A percentile compares a stretch with the other conserved stretches of the same genome.
These are phyloP conservation scores for Candida succiphila DNA, from an alignment of 805 yeast species.

Conservation along the genomic window DNA sequence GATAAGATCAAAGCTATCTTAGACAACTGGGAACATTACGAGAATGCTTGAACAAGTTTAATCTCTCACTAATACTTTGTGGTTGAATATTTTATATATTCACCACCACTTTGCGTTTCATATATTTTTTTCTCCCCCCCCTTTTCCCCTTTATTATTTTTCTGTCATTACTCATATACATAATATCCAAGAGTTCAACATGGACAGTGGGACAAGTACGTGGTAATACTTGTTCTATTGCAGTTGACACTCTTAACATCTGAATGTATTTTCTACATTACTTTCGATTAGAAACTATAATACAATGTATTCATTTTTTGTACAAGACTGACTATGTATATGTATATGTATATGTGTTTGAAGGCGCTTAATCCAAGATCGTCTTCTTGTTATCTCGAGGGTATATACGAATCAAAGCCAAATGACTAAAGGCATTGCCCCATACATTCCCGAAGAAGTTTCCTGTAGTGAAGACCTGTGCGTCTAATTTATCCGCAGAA, in stretches of 20 bases:
- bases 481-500: constrained; percentile 1
- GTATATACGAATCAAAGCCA: constrained; percentile 11
- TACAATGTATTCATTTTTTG: no score
- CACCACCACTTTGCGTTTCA: background rate
- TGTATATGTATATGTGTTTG: no score
- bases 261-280: no score
- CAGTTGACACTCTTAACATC: no score
- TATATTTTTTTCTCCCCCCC: background rate
- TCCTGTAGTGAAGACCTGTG: constrained; percentile 1
- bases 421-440: constrained; percentile 19
- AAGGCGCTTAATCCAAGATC: no score
- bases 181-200: no score
- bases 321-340: no score
- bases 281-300: no score
- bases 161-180: no score
- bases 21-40: constrained; percentile 92
- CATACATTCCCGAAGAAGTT: constrained; percentile 9
- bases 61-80: no score
- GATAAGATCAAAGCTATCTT: constrained; percentile 83
- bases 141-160: background rate
- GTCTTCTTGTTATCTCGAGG: background rate
- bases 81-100: background rate
- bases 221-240: no score
- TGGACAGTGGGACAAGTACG: no score
- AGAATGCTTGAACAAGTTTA: constrained; percentile 27